phyloP scores from a whole-genome alignment of 2,329 filamentous ascomycete genomes.

The Escovopsis sp. region DNA sequence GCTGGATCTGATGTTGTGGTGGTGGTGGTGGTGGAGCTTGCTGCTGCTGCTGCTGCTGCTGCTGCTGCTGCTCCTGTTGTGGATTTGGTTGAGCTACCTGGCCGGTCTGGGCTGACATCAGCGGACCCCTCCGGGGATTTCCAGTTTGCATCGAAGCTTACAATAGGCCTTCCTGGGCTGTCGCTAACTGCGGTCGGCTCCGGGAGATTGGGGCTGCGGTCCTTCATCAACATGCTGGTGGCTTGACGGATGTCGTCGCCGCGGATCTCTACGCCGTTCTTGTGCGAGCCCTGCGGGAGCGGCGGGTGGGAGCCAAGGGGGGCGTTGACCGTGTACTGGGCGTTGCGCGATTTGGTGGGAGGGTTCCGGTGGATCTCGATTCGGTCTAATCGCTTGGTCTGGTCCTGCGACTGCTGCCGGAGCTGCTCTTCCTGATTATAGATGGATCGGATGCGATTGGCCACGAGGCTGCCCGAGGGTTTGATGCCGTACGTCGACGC shows the following conservation, averaged over 20 bases:
- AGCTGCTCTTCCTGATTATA: constrained; percentile 23
- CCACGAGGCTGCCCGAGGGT: too few relatives aligned
- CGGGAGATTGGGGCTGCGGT: constrained; percentile 74
- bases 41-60: constrained; percentile 4
- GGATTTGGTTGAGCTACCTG: constrained; percentile 15
- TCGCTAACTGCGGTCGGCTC: constrained; percentile 86
- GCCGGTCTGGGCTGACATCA: constrained; percentile 43
- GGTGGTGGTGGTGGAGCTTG: constrained; percentile 7
- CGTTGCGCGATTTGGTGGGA: constrained; percentile 67
- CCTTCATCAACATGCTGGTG: constrained; percentile 75
- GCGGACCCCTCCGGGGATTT: constrained; percentile 54
- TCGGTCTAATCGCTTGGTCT: constrained; percentile 25
- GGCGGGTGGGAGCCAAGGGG: constrained; percentile 15
- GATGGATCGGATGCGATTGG: constrained; percentile 24
- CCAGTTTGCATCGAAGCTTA: constrained; percentile 87
- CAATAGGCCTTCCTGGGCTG: constrained; percentile 78
- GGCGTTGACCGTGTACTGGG: constrained; percentile 59
- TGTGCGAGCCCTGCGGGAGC: constrained; percentile 37
- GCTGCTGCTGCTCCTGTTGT: too few relatives aligned
- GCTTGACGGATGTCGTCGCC: constrained; percentile 78
- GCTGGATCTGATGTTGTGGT: constrained; percentile 8
- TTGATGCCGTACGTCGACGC: constrained; percentile 17
- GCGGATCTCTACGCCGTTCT: constrained; percentile 70
- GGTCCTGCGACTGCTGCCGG: too few relatives aligned
- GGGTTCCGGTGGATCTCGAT: constrained; percentile 76